Evolutionary conservation across 75 land plant genomes (phyloP).

Genomic region (Cupressus sempervirens): DNA sequence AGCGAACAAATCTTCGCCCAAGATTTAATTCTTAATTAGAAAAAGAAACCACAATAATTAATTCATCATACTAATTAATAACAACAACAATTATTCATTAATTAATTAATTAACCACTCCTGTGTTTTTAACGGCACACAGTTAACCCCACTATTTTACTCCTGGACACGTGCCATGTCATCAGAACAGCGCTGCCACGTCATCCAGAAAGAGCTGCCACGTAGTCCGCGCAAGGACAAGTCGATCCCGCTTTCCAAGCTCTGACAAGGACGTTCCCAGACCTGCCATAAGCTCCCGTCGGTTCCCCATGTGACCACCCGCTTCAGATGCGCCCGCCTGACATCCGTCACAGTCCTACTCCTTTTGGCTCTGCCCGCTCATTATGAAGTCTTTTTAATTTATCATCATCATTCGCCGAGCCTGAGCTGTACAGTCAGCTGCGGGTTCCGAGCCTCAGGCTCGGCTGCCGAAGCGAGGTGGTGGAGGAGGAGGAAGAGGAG

Average conservation of each 20-base stretch:
- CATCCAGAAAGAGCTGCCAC: neutral
- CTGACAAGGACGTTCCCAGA: neutral
- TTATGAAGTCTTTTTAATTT: neutral
- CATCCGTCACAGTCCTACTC: neutral
- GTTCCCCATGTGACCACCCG: neutral
- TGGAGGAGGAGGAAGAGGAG: neutral
- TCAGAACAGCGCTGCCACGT: too few relatives aligned
- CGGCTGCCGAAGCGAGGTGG: neutral
- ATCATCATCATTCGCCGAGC: neutral
- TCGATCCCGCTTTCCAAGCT: neutral
- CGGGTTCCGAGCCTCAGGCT: neutral
- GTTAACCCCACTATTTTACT: too few relatives aligned
- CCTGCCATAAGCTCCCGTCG: neutral
- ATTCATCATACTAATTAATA: too few relatives aligned
- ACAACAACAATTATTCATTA: too few relatives aligned
- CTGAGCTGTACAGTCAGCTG: neutral
- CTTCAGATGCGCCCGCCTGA: neutral
- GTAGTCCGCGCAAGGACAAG: neutral
- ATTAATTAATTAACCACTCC: too few relatives aligned
- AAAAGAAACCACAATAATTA: too few relatives aligned
- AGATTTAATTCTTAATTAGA: too few relatives aligned
- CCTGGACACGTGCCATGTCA: neutral
- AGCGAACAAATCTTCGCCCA: too few relatives aligned
- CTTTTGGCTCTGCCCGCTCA: neutral
- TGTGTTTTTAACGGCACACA: neutral